phyloP scores from a whole-genome alignment of 2,329 filamentous ascomycete species.

The Camillea tinctor region DNA sequence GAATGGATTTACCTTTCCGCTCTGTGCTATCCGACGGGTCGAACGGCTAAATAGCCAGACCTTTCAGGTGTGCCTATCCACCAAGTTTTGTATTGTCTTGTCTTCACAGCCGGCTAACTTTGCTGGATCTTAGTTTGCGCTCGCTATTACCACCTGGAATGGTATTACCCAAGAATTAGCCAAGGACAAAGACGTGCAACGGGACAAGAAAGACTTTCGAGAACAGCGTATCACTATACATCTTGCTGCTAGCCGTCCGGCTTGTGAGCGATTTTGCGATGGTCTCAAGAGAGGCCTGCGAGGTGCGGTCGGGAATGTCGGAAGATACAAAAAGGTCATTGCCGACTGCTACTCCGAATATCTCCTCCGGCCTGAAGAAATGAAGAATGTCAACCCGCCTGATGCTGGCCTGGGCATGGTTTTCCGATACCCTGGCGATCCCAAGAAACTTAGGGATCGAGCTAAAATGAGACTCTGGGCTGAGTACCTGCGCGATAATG shows the following conservation, averaged over 20 bases:
- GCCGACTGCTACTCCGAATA: slow-evolving; percentile 91
- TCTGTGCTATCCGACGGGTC: slow-evolving; percentile 87
- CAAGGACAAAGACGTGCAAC: slow-evolving; percentile 41
- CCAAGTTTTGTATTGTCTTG: not conserved
- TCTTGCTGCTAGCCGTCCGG: slow-evolving; percentile 81
- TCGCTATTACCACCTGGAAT: slow-evolving; percentile 96
- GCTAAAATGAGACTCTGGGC: slow-evolving; percentile 98
- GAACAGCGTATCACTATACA: slow-evolving; percentile 91
- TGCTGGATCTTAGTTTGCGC: slow-evolving; percentile 63
- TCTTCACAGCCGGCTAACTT: slow-evolving; percentile 11
- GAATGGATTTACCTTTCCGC: slow-evolving; percentile 91
- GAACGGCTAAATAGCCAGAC: slow-evolving; percentile 91
- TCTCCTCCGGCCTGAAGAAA: slow-evolving; percentile 62
- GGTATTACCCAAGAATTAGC: slow-evolving; percentile 54
- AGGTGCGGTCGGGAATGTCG: slow-evolving; percentile 83
- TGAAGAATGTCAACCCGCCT: slow-evolving; percentile 66
- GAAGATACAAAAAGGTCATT: slow-evolving; percentile 77
- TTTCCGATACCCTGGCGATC: slow-evolving; percentile 92
- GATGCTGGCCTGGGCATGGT: slow-evolving; percentile 90
- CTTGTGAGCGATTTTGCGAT: slow-evolving; percentile 95
- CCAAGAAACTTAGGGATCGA: slow-evolving; percentile 87
- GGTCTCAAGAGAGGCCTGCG: slow-evolving; percentile 87
- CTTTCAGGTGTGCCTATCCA: slow-evolving; percentile 57
- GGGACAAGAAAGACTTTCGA: slow-evolving; percentile 42
- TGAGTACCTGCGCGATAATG: slow-evolving; percentile 94